phyloP scores from a whole-genome alignment of 1,284 basidiomycete genomes.

The Ustilago cynodontis region DNA sequence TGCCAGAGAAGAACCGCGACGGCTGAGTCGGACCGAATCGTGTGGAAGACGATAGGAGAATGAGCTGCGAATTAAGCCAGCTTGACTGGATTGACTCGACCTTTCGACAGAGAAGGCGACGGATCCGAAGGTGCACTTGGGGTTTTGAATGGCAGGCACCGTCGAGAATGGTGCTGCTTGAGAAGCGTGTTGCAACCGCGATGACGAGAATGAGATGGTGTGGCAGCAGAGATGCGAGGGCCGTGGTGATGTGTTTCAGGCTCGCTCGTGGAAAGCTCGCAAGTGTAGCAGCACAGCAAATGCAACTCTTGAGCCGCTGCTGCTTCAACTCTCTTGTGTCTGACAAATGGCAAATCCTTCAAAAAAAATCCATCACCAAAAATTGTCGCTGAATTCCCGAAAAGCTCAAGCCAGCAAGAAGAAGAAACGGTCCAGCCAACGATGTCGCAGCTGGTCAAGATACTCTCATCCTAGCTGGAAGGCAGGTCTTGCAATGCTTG shows the following conservation, averaged over 20 bases:
- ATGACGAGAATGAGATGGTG: not conserved
- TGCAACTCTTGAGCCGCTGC: constrained; percentile 2
- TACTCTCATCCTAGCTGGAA: too few relatives aligned
- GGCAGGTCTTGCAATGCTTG: too few relatives aligned
- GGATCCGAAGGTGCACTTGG: not conserved
- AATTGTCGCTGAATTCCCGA: constrained; percentile 1
- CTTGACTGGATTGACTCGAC: not conserved
- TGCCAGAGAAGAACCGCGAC: not conserved
- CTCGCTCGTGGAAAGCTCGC: not conserved
- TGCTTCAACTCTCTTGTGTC: too few relatives aligned
- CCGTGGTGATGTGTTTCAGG: not conserved
- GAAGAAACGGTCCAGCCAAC: not conserved
- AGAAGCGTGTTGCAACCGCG: not conserved
- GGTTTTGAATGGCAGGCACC: too few relatives aligned
- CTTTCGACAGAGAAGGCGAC: not conserved
- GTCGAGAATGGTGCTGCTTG: too few relatives aligned
- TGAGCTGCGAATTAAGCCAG: not conserved
- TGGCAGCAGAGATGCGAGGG: not conserved
- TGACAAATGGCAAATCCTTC: constrained; percentile 2
- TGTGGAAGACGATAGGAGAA: not conserved
- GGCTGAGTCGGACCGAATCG: constrained; percentile 1
- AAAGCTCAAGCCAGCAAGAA: not conserved
- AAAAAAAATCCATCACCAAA: not conserved
- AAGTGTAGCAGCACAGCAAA: constrained; percentile 1
- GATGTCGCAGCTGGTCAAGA: too few relatives aligned